phyloP scores from a whole-genome alignment of 208 protist species.

The Trypanosomatidae sp. region DNA sequence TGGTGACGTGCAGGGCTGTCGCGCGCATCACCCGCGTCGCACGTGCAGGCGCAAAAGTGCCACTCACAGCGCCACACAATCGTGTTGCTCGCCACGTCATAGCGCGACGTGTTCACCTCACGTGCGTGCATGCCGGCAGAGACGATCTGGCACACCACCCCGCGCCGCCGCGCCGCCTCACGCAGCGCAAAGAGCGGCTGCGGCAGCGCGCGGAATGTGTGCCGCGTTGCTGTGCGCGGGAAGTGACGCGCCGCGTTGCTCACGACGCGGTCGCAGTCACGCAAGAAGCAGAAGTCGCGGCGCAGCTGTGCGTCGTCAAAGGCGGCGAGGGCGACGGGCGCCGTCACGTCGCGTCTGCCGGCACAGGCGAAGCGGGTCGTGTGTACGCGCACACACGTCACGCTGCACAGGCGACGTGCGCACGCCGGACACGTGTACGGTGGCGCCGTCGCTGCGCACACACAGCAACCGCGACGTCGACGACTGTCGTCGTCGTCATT shows the following conservation, averaged over 20 bases:
- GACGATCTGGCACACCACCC: conserved; percentile 78
- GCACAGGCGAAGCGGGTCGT: conserved; percentile 47
- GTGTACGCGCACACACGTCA: conserved; percentile 67
- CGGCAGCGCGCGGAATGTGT: conserved; percentile 43
- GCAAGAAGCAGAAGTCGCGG: conserved; percentile 74
- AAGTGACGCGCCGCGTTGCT: conserved; percentile 53
- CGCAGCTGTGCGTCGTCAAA: conserved; percentile 64
- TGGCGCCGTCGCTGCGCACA: conserved; percentile 29
- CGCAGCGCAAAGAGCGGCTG: conserved; percentile 61
- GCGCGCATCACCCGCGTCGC: not conserved
- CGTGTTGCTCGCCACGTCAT: conserved; percentile 50
- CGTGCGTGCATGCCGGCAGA: conserved; percentile 79
- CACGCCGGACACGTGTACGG: conserved; percentile 75
- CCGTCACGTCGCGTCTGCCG: conserved; percentile 37
- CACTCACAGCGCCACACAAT: conserved; percentile 80
- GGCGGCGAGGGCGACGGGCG: conserved; percentile 36
- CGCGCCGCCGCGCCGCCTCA: conserved; percentile 56
- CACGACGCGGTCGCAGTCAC: conserved; percentile 51
- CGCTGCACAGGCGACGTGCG: conserved; percentile 48
- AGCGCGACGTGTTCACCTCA: conserved; percentile 65
- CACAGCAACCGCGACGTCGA: conserved; percentile 26
- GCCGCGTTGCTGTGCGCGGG: conserved; percentile 19
- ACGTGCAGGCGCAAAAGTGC: conserved; percentile 19
- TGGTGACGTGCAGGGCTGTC: not conserved
- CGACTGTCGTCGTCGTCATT: too few relatives aligned